Conservation (phyloP, 176 grass and related monocot genomes). For the Oryza longistaminata region DNA sequence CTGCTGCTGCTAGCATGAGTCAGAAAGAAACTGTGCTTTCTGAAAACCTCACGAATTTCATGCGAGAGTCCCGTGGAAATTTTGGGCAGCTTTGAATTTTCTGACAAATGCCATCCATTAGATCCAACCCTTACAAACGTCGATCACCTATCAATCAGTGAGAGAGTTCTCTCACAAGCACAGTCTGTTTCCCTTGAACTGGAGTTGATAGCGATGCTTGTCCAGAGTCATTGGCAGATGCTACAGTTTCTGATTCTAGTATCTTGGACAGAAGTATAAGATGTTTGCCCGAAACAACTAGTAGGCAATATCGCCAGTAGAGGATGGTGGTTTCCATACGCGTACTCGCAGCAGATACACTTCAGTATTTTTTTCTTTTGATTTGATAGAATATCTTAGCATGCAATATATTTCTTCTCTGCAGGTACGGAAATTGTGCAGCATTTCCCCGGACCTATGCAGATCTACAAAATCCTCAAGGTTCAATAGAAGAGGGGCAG, state of each 20-base stretch:
- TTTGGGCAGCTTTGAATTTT: conserved; percentile 41
- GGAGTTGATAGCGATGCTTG: conserved; percentile 13
- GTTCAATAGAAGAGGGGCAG: conserved; percentile 73
- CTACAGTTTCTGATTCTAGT: conserved; percentile 35
- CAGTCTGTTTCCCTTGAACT: conserved; percentile 39
- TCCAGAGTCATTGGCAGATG: conserved; percentile 31
- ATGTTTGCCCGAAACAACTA: conserved; percentile 63
- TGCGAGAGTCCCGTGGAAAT: conserved; percentile 49
- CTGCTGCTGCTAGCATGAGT: conserved; percentile 49
- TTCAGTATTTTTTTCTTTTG: conserved; percentile 14
- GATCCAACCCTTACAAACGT: conserved; percentile 25
- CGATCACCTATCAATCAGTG: conserved; percentile 29
- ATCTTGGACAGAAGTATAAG: conserved; percentile 67
- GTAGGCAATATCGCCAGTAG: conserved; percentile 58
- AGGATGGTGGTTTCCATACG: conserved; percentile 78
- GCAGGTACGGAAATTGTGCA: conserved; percentile 89
- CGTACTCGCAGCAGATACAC: conserved; percentile 42
- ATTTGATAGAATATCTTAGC: conserved; percentile 13
- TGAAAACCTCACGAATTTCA: conserved; percentile 50
- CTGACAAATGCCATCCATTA: conserved; percentile 40
- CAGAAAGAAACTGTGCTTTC: conserved; percentile 42
- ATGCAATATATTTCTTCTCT: conserved; percentile 28
- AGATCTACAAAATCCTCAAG: conserved; percentile 78
- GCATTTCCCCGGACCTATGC: conserved; percentile 93
- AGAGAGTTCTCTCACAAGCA: conserved; percentile 24